Evolutionary conservation across 768 basidiomycete genomes (phyloP).

Genomic region (Lactarius sp.): DNA sequence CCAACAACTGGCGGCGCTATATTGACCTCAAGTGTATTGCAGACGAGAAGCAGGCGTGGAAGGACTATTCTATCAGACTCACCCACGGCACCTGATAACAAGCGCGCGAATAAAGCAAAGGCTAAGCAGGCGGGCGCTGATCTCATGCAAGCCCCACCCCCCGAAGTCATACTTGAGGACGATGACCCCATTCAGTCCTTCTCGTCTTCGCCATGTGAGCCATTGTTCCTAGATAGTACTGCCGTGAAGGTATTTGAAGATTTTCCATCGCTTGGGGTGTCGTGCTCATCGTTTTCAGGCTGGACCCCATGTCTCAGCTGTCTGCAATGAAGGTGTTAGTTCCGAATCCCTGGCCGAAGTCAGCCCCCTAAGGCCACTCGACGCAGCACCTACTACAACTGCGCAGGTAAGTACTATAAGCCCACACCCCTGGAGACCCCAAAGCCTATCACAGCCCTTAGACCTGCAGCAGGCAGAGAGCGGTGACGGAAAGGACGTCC

Average conservation of each 20-base stretch:
- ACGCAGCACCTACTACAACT: background rate
- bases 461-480: background rate
- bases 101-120: background rate
- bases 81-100: background rate
- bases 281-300: background rate
- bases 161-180: constrained; percentile 2
- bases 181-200: constrained; percentile 21
- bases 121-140: background rate
- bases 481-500: background rate
- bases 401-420: background rate
- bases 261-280: background rate
- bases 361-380: background rate
- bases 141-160: constrained; percentile 2
- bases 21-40: background rate
- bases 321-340: background rate
- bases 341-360: background rate
- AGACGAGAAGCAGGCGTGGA: constrained; percentile 6
- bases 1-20: background rate
- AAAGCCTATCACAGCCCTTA: background rate
- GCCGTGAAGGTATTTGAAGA: background rate
- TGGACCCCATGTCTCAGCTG: background rate
- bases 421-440: background rate
- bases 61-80: background rate
- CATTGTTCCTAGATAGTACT: background rate
- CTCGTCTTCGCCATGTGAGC: constrained; percentile 7